Evolutionary conservation across 2,329 filamentous ascomycete genomes (phyloP).

Genomic region (Neofusicoccum sp.): DNA sequence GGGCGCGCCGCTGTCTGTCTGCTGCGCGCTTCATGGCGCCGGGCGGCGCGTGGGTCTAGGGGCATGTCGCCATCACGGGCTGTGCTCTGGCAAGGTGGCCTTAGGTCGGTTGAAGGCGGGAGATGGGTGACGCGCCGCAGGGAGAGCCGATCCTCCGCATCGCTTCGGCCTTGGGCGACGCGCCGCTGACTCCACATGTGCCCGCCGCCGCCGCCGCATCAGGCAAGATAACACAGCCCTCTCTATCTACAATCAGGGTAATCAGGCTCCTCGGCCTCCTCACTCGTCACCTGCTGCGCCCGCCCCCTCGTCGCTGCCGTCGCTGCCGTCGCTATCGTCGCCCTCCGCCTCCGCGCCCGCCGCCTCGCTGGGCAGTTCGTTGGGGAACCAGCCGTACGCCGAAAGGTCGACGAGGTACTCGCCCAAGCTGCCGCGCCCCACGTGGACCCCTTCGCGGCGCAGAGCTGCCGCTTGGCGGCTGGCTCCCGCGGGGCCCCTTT

Average conservation of each 20-base stretch:
- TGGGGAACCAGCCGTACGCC: slow-evolving; percentile 53
- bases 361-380: slow-evolving; percentile 48
- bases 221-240: slow-evolving; percentile 3
- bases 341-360: slow-evolving; percentile 33
- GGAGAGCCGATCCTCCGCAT: slow-evolving; percentile 18
- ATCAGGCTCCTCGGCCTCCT: neutral
- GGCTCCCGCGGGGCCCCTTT: slow-evolving; percentile 46
- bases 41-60: neutral
- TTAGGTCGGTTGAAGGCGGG: slow-evolving; percentile 5
- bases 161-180: slow-evolving; percentile 11
- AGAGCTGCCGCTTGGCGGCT: slow-evolving; percentile 47
- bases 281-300: slow-evolving; percentile 2
- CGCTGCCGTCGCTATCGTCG: slow-evolving; percentile 30
- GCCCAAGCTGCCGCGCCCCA: slow-evolving; percentile 45
- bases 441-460: slow-evolving; percentile 47
- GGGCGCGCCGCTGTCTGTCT: neutral
- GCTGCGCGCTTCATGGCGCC: neutral
- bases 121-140: neutral
- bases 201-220: neutral
- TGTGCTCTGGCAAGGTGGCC: slow-evolving; percentile 10
- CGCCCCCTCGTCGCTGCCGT: neutral
- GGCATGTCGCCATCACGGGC: neutral
- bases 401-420: slow-evolving; percentile 48
- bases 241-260: neutral
- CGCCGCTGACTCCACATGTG: neutral